Conservation (phyloP, 495 filamentous ascomycete species). For the Terfezia claveryi region DNA sequence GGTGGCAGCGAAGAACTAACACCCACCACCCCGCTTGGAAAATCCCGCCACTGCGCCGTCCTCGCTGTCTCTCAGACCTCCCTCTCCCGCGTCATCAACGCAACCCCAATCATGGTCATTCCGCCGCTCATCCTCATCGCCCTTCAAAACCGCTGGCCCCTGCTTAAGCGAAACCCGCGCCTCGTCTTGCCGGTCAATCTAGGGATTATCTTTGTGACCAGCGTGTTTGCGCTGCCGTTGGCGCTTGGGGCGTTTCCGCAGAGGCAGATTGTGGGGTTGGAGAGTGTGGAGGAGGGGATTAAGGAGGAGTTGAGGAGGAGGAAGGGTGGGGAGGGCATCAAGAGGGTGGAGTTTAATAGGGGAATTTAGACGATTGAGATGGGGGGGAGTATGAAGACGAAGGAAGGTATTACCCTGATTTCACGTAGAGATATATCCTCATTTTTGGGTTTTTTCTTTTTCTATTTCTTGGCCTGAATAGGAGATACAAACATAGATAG, state of each 20-base stretch:
- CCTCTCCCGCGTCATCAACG: constrained; percentile 67
- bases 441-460: too few species aligned
- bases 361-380: constrained; percentile 37
- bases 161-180: constrained; percentile 32
- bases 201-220: constrained; percentile 59
- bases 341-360: constrained; percentile 73
- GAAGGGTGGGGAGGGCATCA: constrained; percentile 40
- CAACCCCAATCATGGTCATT: constrained; percentile 89
- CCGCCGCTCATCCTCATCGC: constrained; percentile 68
- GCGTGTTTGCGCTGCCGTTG: constrained; percentile 61
- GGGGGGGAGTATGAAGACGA: too few species aligned
- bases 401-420: too few species aligned
- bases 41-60: constrained; percentile 65
- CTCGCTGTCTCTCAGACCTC: constrained; percentile 85
- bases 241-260: constrained; percentile 84
- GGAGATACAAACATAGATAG: too few species aligned
- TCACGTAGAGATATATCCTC: too few species aligned
- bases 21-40: constrained; percentile 32
- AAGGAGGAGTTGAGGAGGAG: constrained; percentile 54
- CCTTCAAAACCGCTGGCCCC: constrained; percentile 45
- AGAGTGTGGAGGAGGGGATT: constrained; percentile 32
- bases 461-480: too few species aligned
- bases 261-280: constrained; percentile 50
- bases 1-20: too few species aligned
- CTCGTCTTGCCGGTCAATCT: constrained; percentile 59